Percentiles rank a stretch among this genome's conserved stretches.
Evolutionary conservation across 2,329 filamentous ascomycete genomes (phyloP).

Genomic region (Alternaria brassicicola): DNA sequence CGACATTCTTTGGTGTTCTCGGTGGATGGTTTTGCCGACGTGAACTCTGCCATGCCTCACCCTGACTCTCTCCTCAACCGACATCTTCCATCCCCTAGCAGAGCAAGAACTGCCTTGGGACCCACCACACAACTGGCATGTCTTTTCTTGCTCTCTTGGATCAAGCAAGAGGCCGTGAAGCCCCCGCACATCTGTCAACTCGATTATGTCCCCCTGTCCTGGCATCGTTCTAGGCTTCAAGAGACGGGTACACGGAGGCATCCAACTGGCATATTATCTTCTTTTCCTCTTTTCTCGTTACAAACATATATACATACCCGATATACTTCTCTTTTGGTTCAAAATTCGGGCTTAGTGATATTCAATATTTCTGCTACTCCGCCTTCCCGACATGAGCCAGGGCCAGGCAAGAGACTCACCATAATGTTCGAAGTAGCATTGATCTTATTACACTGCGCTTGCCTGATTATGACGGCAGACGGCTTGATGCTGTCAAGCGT

Average conservation of each 20-base stretch:
- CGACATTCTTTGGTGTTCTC: constrained; percentile 7
- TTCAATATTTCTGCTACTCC: background rate
- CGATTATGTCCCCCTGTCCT: background rate
- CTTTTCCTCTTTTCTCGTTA: background rate
- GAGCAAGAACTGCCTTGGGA: fast-evolving
- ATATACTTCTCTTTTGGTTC: background rate
- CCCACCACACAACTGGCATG: background rate
- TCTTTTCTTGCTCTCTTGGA: no score
- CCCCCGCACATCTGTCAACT: background rate
- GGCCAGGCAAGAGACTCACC: background rate
- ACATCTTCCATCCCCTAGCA: background rate
- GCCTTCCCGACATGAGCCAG: background rate
- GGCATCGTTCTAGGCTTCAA: background rate
- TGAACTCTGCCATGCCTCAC: background rate
- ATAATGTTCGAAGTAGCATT: background rate
- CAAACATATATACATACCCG: background rate
- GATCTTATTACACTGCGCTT: background rate
- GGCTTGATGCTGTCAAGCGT: background rate
- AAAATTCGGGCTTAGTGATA: background rate
- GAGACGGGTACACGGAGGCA: background rate
- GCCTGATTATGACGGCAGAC: background rate
- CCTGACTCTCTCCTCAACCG: background rate
- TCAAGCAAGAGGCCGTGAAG: background rate
- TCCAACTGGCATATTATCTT: background rate
- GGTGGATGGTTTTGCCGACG: constrained; percentile 9